phyloP scores from a whole-genome alignment of 345 rosid genomes.

The Pistacia integerrima region DNA sequence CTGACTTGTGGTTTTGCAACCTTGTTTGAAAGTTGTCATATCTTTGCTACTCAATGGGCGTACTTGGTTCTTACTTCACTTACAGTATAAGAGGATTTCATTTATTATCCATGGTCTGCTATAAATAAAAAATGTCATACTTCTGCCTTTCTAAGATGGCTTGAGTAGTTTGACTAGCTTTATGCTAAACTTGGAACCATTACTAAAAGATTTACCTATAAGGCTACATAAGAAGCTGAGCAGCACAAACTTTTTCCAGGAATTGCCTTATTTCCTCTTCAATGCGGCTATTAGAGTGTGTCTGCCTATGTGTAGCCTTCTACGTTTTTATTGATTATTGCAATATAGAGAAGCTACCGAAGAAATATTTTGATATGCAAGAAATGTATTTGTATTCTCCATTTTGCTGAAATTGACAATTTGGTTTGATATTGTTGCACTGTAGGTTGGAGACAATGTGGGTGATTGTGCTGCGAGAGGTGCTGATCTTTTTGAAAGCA shows the following conservation, averaged over 20 bases:
- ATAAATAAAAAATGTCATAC: neutral
- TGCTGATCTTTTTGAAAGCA: conserved; percentile 99
- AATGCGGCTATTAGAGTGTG: neutral
- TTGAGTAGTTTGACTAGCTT: neutral
- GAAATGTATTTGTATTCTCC: neutral
- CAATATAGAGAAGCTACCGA: neutral
- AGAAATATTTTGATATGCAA: no score
- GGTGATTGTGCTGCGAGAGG: conserved; percentile 99
- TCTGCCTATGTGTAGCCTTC: neutral
- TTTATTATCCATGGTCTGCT: neutral
- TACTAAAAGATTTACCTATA: neutral
- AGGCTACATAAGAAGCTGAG: neutral
- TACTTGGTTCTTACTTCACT: neutral
- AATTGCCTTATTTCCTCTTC: neutral
- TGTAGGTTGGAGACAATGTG: conserved; percentile 97
- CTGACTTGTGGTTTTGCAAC: neutral
- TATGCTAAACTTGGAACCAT: neutral
- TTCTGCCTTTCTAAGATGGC: neutral
- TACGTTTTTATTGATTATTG: neutral
- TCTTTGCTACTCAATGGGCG: neutral
- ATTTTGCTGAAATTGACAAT: neutral
- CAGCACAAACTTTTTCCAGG: neutral
- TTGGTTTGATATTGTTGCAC: conserved; percentile 13
- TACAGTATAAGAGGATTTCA: neutral
- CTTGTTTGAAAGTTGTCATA: neutral